Conservation (phyloP, 371 early-diverging fungal genomes). For the Chytridium lagenaria region DNA sequence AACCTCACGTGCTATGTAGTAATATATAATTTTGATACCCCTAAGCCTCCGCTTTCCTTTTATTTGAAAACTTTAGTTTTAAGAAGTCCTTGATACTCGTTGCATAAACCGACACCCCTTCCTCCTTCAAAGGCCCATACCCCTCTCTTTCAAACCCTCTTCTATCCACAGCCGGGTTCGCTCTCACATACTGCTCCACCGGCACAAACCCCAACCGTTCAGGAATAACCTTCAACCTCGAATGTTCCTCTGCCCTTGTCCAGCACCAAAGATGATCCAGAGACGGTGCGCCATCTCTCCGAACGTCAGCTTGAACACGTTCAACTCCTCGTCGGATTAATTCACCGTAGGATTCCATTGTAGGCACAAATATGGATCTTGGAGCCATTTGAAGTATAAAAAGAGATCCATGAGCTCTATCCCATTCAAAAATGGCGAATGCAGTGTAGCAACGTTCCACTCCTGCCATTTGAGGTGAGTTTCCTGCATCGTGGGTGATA, state of each 20-base stretch:
- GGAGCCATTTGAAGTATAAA: constrained; percentile 49
- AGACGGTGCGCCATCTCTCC: constrained; percentile 27
- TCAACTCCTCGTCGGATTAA: constrained; percentile 39
- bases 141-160: constrained; percentile 37
- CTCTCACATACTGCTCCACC: constrained; percentile 40
- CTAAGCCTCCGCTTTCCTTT: not conserved
- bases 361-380: constrained; percentile 40
- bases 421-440: constrained; percentile 48
- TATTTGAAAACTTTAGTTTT: constrained; percentile 7
- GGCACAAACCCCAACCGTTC: constrained; percentile 49
- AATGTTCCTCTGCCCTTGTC: constrained; percentile 37
- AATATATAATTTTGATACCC: no score
- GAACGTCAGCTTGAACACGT: constrained; percentile 40
- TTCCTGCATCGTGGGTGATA: not conserved
- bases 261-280: constrained; percentile 49
- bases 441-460: constrained; percentile 36
- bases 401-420: constrained; percentile 27
- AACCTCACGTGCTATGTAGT: no score
- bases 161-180: constrained; percentile 46
- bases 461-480: not conserved
- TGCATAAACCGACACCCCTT: constrained; percentile 35
- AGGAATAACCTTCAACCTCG: constrained; percentile 39
- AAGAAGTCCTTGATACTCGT: constrained; percentile 33
- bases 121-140: constrained; percentile 38
- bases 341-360: constrained; percentile 47